Conservation (phyloP, 73 alveolate genomes). For the Strombidium stylifer region DNA sequence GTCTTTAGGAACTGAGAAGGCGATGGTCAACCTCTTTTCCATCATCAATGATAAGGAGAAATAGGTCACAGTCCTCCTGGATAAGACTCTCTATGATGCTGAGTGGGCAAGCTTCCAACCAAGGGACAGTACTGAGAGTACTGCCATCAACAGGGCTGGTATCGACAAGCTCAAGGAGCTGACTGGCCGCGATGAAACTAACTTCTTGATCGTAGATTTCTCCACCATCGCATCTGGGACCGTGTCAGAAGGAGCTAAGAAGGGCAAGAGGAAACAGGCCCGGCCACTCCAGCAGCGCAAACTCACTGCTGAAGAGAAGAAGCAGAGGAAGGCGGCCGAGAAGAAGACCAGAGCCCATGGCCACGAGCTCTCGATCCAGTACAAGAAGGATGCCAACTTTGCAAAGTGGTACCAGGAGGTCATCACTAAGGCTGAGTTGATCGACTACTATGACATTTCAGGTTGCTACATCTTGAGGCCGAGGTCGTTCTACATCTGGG, state of each 20-base stretch:
- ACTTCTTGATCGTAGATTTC: constrained; percentile 62
- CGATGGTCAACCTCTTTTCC: constrained; percentile 91
- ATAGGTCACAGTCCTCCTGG: constrained; percentile 83
- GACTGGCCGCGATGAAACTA: constrained; percentile 64
- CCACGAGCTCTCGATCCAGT: constrained; percentile 77
- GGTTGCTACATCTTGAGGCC: constrained; percentile 99
- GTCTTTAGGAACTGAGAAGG: constrained; percentile 80
- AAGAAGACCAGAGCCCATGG: constrained; percentile 64
- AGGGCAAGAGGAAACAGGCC: constrained; percentile 65
- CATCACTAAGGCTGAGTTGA: constrained; percentile 96
- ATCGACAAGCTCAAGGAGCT: constrained; percentile 60
- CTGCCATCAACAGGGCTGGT: constrained; percentile 78
- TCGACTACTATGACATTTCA: constrained; percentile 98
- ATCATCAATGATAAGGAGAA: constrained; percentile 86
- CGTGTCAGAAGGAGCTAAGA: constrained; percentile 29
- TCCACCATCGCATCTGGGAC: neutral
- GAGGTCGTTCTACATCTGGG: constrained; percentile 99
- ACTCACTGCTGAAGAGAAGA: constrained; percentile 54
- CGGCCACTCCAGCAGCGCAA: constrained; percentile 67
- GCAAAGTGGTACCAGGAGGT: constrained; percentile 97
- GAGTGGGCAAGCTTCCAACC: constrained; percentile 89
- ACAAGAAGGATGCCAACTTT: constrained; percentile 86
- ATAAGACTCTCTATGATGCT: constrained; percentile 66
- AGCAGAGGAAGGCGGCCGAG: too few relatives aligned
- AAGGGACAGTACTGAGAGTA: constrained; percentile 85